Evolutionary conservation across 2,329 filamentous ascomycete species (phyloP).

Genomic region (Leptographium lundbergii): DNA sequence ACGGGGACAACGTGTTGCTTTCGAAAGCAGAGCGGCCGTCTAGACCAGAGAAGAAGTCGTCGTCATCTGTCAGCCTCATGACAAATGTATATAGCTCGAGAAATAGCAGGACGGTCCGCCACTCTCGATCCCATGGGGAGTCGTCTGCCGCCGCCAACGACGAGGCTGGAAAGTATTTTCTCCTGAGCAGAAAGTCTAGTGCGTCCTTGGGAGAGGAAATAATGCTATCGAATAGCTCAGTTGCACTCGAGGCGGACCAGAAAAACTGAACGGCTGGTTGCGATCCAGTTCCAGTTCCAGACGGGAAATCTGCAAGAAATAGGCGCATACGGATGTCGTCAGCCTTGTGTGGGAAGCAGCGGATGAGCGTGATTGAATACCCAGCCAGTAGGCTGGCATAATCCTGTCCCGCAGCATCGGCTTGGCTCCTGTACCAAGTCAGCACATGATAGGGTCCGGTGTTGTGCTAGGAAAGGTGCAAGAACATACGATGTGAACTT

Average conservation of each 20-base stretch:
- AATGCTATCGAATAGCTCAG: slow-evolving; percentile 26
- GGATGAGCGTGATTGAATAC: slow-evolving; percentile 73
- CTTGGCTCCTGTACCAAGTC: slow-evolving; percentile 2
- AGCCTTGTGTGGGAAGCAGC: slow-evolving; percentile 67
- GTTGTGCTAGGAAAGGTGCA: background rate
- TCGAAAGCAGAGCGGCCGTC: background rate
- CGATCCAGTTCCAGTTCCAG: slow-evolving; percentile 21
- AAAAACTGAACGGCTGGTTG: slow-evolving; percentile 70
- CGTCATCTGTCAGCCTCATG: slow-evolving; percentile 85
- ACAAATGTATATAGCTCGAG: slow-evolving; percentile 91
- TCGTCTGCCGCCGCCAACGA: slow-evolving; percentile 11
- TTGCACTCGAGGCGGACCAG: slow-evolving; percentile 51
- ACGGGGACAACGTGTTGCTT: slow-evolving; percentile 20
- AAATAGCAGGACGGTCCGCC: slow-evolving; percentile 81
- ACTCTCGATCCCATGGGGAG: slow-evolving; percentile 50
- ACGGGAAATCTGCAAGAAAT: slow-evolving; percentile 58
- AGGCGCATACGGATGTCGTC: slow-evolving; percentile 94
- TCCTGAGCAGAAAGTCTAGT: slow-evolving; percentile 16
- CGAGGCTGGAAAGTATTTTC: slow-evolving; percentile 7
- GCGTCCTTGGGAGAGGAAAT: slow-evolving; percentile 17
- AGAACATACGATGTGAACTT: slow-evolving; percentile 25
- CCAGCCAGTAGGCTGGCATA: slow-evolving; percentile 67
- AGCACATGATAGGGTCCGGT: background rate
- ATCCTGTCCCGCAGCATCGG: slow-evolving; percentile 16
- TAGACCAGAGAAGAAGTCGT: slow-evolving; percentile 71